These are phyloP conservation scores for Stephanodiscus minutulus DNA, from an alignment of 108 stramenopile genomes.

Conservation along the genomic window DNA sequence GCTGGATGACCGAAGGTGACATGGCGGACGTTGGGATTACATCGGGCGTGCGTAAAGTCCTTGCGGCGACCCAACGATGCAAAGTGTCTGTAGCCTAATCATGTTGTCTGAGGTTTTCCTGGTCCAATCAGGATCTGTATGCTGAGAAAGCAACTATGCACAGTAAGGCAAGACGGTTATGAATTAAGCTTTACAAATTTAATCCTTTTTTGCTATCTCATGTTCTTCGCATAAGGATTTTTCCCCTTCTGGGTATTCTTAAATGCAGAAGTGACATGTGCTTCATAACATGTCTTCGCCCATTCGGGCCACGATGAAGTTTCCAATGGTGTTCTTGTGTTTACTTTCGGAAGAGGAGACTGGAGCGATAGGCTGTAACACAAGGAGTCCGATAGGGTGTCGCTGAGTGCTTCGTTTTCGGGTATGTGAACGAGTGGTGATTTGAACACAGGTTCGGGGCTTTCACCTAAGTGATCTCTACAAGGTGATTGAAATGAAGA, in stretches of 20 bases:
- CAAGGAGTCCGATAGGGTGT: constrained; percentile 34
- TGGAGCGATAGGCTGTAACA: constrained; percentile 44
- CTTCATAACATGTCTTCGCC: constrained; percentile 21
- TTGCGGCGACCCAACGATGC: constrained; percentile 37
- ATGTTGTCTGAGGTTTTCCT: neutral
- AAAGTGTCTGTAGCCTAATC: neutral
- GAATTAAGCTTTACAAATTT: neutral
- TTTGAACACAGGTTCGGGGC: neutral
- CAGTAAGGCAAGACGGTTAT: constrained; percentile 13
- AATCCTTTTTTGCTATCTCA: neutral
- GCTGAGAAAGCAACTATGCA: neutral
- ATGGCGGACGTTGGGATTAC: constrained; percentile 81
- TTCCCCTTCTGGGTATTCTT: neutral
- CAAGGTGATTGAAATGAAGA: neutral
- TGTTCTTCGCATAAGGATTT: constrained; percentile 12
- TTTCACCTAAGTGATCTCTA: neutral
- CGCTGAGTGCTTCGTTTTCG: constrained; percentile 3
- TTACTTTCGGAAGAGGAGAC: constrained; percentile 12
- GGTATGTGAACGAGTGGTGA: constrained; percentile 13
- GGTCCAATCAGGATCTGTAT: too few relatives aligned
- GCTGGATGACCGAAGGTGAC: constrained; percentile 78
- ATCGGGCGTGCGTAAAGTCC: constrained; percentile 78
- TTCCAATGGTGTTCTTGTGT: constrained; percentile 13
- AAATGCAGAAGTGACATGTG: neutral
- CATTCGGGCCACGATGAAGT: constrained; percentile 42